Conservation (phyloP, 2,329 filamentous ascomycete species). For the Calonectria pteridis region DNA sequence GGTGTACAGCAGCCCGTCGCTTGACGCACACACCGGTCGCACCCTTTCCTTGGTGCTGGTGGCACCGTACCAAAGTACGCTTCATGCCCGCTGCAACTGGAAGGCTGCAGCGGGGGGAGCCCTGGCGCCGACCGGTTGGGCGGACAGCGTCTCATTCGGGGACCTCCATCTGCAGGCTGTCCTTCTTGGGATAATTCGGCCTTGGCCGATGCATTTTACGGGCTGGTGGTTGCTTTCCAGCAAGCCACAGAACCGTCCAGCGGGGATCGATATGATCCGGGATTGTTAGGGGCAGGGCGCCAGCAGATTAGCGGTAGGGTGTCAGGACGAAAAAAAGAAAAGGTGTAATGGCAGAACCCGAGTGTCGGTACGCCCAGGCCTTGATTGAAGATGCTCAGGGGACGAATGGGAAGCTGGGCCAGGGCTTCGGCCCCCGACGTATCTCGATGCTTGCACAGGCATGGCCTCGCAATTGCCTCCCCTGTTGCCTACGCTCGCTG, state of each 20-base stretch:
- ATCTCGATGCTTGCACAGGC: neutral
- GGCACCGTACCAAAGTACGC: conserved; percentile 10
- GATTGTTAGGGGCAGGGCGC: conserved; percentile 24
- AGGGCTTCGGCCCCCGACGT: conserved; percentile 19
- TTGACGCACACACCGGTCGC: conserved; percentile 33
- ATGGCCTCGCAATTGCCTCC: neutral
- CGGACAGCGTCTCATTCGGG: conserved; percentile 38
- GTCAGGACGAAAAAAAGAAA: conserved; percentile 14
- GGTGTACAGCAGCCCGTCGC: conserved; percentile 23
- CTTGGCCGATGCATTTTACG: conserved; percentile 41
- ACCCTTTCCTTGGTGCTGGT: conserved; percentile 13
- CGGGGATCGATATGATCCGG: conserved; percentile 32
- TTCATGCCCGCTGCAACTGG: conserved; percentile 18
- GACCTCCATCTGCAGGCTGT: conserved; percentile 36
- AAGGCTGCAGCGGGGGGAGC: conserved; percentile 3
- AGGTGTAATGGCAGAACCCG: conserved; percentile 25
- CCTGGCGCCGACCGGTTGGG: conserved; percentile 24
- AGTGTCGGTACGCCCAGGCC: neutral
- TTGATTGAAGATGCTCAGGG: neutral
- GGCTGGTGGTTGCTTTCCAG: conserved; percentile 36
- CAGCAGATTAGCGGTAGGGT: conserved; percentile 27
- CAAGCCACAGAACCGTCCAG: conserved; percentile 41
- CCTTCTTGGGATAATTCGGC: conserved; percentile 39
- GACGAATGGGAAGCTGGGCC: conserved; percentile 7
- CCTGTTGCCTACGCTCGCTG: neutral